These are phyloP conservation scores for Epichloe amarillans DNA, from an alignment of 2,329 filamentous ascomycete species.

Conservation along the genomic window DNA sequence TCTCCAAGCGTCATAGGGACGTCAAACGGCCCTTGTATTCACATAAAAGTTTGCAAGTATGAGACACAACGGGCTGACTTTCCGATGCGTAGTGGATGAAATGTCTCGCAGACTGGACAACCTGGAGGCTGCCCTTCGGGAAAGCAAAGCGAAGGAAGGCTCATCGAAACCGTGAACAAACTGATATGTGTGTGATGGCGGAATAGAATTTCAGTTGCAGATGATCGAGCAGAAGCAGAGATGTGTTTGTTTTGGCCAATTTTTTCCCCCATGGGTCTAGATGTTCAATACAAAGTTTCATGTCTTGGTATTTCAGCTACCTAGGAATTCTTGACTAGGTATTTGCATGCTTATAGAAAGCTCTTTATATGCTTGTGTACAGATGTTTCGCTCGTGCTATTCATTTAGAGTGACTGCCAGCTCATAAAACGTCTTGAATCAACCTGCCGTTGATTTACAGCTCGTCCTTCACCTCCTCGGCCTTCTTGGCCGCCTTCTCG, in stretches of 20 bases:
- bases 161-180: conserved; percentile 21
- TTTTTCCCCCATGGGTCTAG: neutral
- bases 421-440: neutral
- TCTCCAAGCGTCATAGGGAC: neutral
- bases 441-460: conserved; percentile 16
- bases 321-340: too few species aligned
- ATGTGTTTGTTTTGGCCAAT: neutral
- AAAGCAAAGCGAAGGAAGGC: conserved; percentile 34
- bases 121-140: conserved; percentile 59
- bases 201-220: neutral
- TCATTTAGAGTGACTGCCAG: neutral
- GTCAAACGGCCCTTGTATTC: neutral
- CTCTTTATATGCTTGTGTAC: neutral
- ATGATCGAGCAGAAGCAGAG: neutral
- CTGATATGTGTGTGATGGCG: too few species aligned
- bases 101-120: conserved; percentile 81
- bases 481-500: conserved; percentile 41
- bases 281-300: too few species aligned
- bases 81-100: conserved; percentile 62
- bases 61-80: conserved; percentile 4
- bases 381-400: neutral
- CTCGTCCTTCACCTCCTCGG: conserved; percentile 36
- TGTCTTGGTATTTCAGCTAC: neutral
- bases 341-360: neutral
- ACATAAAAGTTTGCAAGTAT: neutral